Base-by-base conservation (phyloP, 305 asterid genomes). In the Fraxinus nigra region DNA sequence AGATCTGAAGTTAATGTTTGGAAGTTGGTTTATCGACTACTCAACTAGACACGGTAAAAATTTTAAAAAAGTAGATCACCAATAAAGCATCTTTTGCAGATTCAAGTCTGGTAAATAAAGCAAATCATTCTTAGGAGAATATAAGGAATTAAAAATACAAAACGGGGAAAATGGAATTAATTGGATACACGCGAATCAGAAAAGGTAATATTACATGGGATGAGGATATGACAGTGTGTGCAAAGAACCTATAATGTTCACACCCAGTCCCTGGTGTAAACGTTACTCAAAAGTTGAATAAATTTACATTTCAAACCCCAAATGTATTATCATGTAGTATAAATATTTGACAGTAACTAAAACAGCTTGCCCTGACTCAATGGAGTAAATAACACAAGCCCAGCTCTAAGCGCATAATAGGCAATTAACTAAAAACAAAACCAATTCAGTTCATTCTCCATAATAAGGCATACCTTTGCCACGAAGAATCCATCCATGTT, bases 401-500 rank as follows among this genome's bases (percentile, higher is more conserved):
- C 59, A 48, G 59, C 59, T 11, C 18, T 13, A 46, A 3, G 59
- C 59, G 59, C 20, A 10, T 48, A 48, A 14, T 14, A 48, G 14
- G 59, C 59, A 48, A 48, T 14, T 13, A 46, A 46, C 56, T 13
- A 13, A 48, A 13, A 48, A 48, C 59, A 6, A 48, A 48, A 48
- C 0, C 18, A 48, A 13, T 11, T 48, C 59, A 48, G 1, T 48
- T 48, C 59, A 14, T 48, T 48, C 6, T 13, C 7, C 59, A 48
- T 14, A 13, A 48, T 14, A 48, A 48, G 59, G 20, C 59, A 48
- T 48, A 48, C 59, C 59, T 48, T 75, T 0, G 59, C 59, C 18
- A 48, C 7, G 3, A 48, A 96, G 84, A 96, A 96, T 32, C 98
- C 98, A 84, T 96, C 99, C 99, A 95, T 93, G 90, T 96, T 94